Base-by-base conservation (phyloP, 2,329 filamentous ascomycete species). In the Colletotrichum sp. region DNA sequence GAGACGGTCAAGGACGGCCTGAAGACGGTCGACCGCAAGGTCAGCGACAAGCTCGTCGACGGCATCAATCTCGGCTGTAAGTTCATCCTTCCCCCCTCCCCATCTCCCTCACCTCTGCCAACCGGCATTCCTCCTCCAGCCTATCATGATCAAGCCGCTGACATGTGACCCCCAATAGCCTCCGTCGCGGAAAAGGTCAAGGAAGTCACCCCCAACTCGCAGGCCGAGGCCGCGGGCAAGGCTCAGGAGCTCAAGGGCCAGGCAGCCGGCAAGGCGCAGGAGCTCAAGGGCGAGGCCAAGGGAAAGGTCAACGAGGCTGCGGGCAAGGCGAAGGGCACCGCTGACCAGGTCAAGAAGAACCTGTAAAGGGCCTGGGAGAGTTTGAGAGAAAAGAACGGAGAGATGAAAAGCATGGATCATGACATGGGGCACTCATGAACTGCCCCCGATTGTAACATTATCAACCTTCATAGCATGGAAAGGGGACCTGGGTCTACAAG, bases 41-140 rank as follows among this genome's bases (percentile, higher is more conserved):
- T 93, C 55, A 88, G 88, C 73, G 88, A 91, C 80, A 92, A 91
- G 80, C 79, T 93, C 21, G 88, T 92, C 33, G 89, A 90, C 51
- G 90, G 90, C 18, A 91, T 93, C 79, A 86, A 93, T 77, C 83
- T 85, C 61, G 87, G 88, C 63, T 81, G 91, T 92, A 85, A 73
- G 88, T 85, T 31, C 15, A 1, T 0, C 15, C 18, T 27, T 12
- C 36, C 24, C 15, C 24, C 24, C 24, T 24, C 24, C 24, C 24
- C 24, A 24, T 24, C 24, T 24, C 24, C 24, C 24, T 24, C 24
- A 24, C 24, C 24, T 24, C 24, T 24, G 24, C 3, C 24, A 24
- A 3, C 24, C 24, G 24, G 24, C 24, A 24, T 24, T 24, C 3
- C 3, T 24, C 24, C 24, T 24, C 24, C 24, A 24, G 24, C 3